A percentile compares a stretch with the other conserved stretches of the same genome.
Conservation (phyloP, 768 basidiomycete genomes). For the Termitomyces sp. region DNA sequence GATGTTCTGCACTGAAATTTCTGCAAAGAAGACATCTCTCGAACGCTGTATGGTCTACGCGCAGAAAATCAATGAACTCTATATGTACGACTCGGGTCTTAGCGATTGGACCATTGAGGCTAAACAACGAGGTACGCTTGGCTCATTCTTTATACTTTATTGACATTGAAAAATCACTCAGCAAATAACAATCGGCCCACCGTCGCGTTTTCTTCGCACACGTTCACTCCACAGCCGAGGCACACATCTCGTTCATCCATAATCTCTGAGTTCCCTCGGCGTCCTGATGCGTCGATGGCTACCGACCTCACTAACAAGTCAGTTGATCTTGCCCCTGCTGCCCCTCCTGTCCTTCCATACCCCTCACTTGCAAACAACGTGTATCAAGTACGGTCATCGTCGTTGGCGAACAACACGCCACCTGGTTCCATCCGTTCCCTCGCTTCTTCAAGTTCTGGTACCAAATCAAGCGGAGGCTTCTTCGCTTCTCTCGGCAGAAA, state of each 20-base stretch:
- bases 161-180: conserved; percentile 2
- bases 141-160: not conserved
- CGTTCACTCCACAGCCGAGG: conserved; percentile 51
- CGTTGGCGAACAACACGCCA: conserved; percentile 30
- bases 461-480: conserved; percentile 51
- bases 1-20: conserved; percentile 66
- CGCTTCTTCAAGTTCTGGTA: conserved; percentile 33
- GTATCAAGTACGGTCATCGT: conserved; percentile 27
- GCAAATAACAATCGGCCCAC: conserved; percentile 26
- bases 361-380: conserved; percentile 53
- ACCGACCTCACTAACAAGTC: conserved; percentile 59
- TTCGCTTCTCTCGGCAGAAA: conserved; percentile 74
- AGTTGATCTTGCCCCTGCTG: conserved; percentile 46
- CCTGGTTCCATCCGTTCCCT: conserved; percentile 49
- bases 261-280: conserved; percentile 74
- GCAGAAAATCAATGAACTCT: conserved; percentile 78
- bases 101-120: conserved; percentile 67
- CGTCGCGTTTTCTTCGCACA: conserved; percentile 32
- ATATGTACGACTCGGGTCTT: conserved; percentile 70
- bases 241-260: conserved; percentile 69
- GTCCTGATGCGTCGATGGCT: conserved; percentile 73
- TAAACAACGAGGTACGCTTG: conserved; percentile 47
- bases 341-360: conserved; percentile 66
- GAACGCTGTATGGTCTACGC: conserved; percentile 76
- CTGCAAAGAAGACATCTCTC: conserved; percentile 43